Percentiles rank a stretch among this genome's conserved stretches.
phyloP scores from a whole-genome alignment of 768 basidiomycete genomes.

The Boletus vermiculosoides region DNA sequence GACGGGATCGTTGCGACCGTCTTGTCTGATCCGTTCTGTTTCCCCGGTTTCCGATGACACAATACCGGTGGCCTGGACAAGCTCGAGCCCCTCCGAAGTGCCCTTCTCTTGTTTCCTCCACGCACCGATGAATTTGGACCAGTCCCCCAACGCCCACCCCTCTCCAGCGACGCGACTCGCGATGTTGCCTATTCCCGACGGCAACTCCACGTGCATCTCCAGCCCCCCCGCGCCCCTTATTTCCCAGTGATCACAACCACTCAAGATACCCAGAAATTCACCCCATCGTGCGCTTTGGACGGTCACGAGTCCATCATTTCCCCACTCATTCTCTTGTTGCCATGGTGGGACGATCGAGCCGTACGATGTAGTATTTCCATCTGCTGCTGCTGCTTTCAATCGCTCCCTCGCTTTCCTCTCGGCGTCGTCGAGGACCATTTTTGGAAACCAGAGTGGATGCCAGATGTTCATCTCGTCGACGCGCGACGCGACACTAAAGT shows the following conservation, averaged over 20 bases:
- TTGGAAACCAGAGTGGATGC: conserved; percentile 97
- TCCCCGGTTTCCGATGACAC: conserved; percentile 9
- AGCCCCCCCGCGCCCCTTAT: conserved; percentile 84
- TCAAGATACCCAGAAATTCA: conserved; percentile 87
- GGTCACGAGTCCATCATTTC: conserved; percentile 91
- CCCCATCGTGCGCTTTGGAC: conserved; percentile 96
- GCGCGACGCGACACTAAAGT: conserved; percentile 90
- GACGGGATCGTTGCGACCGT: conserved; percentile 48
- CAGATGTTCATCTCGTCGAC: conserved; percentile 63
- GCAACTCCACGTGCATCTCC: conserved; percentile 61
- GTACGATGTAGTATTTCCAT: conserved; percentile 1
- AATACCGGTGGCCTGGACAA: conserved; percentile 22
- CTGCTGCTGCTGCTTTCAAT: conserved; percentile 37
- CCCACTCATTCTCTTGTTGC: conserved; percentile 59
- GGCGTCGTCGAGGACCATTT: conserved; percentile 86
- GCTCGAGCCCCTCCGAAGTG: conserved; percentile 34
- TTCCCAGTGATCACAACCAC: conserved; percentile 96
- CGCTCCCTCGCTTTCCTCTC: conserved; percentile 59
- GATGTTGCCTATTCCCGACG: conserved; percentile 46
- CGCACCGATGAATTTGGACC: conserved; percentile 58
- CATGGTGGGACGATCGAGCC: conserved; percentile 38
- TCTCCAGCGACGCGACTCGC: conserved; percentile 37
- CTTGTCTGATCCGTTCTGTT: conserved; percentile 24
- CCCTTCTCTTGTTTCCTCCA: conserved; percentile 58
- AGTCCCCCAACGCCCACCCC: conserved; percentile 50